Evolutionary conservation across 768 basidiomycete species (phyloP), one percentile per base, ranked within the genome.

Genomic region (Coprinopsis marcescibilis): DNA sequence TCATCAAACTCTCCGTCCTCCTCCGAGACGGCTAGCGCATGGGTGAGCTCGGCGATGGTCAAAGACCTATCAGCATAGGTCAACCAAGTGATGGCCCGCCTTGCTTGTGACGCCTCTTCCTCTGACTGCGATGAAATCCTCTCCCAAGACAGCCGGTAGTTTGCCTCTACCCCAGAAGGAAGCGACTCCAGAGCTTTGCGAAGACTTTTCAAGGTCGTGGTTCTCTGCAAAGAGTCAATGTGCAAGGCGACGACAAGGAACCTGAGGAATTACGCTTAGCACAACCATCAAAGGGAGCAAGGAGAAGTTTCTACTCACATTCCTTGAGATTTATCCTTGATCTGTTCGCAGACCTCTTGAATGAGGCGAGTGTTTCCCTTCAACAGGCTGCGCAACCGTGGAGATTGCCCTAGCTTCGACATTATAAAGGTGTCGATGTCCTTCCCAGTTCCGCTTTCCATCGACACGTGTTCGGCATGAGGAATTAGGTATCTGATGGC

Each of bases 391-490:
- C 27, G 24, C 21, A 45, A 20, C 19, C 43, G 27, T 13, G 27
- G 15, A 15, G n/a, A 33, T 23, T 45, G 20, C 15, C 23, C 20
- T 27, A 46, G 8, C 13, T 37, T 32, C 17, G 8, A 24, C 17
- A 5, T 23, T 33, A 46, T 26, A 19, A 46, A 46, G 21, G 14
- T 17, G 12, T 20, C 34, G 21, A 46, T 46, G 20, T 46, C 45
- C n/a, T 46, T 35, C n/a, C 15, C 14, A 12, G 21, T 17, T 20
- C 20, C 45, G 15, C 4, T 15, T 12, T 46, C 30, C 7, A 46
- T 37, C 2, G 14, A 7, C 5, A 46, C 14, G 29, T 10, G 19
- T 15, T 17, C 10, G 7, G 45, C 45, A n/a, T 46, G 12, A 25
- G 45, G 45, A 4, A 46, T 3, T 4, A 36, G 20, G 3, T 4